Evolutionary conservation across 306 rosid species (phyloP), one percentile per base, ranked within the genome.

Genomic region (Castanospermum australe): DNA sequence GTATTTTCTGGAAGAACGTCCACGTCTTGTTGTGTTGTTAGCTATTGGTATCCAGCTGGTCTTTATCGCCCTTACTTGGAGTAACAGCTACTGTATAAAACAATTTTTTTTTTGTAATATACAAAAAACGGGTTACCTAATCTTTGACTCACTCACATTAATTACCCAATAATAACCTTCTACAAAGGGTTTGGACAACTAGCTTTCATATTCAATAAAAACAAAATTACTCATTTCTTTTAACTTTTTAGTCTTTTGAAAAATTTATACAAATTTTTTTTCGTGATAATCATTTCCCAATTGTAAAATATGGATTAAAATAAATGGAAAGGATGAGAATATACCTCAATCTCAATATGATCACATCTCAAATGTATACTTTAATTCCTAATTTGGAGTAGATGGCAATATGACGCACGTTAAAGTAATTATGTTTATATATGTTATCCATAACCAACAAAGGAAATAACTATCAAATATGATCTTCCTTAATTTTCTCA

Each of bases 11-110:
- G 22, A 45, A 69, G 28, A 33, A 47, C 6, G 83, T 81, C 71
- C 30, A 48, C 28, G 57, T 84, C 38, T 73, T 67, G 81, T 56
- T 21, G 32, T 22, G 71, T 76, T 63, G 72, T 77, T 75, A 15
- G 75, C 63, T 47, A 66, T 60, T 80, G 82, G 76, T 17, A 10
- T 77, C 88, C 91, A 88, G 90, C 92, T 86, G 86, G 77, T 65
- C 13, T 45, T 48, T 62, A 68, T n/a, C n/a, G 61, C 72, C 51
- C 81, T 79, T 85, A 42, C 93, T 88, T 86, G 0, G 87, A 88
- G 91, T 82, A 81, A 78, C 89, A 82, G 83, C 86, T 83, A 89
- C 85, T 33, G 41, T 78, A 44, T 39, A 18, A 36, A 21, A 3
- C 41, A 38, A 5, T 75, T 7, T 42, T 14, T 17, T 4, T 10